phyloP scores from a whole-genome alignment of 2,329 filamentous ascomycete genomes.

The Sporothrix phasma region DNA sequence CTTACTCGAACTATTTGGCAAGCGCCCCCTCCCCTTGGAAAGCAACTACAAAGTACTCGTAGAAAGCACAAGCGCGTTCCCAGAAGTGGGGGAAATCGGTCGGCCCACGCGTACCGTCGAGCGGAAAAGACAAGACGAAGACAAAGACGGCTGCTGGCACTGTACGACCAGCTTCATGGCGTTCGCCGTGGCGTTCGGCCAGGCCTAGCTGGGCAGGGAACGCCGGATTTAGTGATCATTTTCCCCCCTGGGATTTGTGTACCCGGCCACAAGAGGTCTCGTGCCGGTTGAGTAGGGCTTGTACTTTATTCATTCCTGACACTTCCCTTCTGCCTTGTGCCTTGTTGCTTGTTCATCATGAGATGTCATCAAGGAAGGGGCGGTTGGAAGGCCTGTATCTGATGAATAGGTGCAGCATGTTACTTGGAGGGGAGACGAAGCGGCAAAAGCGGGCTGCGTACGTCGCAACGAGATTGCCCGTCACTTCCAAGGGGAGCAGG shows the following conservation, averaged over 20 bases:
- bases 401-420: not conserved
- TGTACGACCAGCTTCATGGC: not conserved
- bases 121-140: not conserved
- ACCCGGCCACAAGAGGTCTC: not conserved
- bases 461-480: not conserved
- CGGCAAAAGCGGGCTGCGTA: not conserved
- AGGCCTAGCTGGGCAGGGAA: not conserved
- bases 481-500: not conserved
- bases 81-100: slow-evolving; percentile 4
- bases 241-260: no score
- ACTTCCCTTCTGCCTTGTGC: not conserved
- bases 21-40: not conserved
- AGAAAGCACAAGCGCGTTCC: slow-evolving; percentile 5
- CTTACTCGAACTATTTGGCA: not conserved
- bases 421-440: not conserved
- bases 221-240: not conserved
- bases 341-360: not conserved
- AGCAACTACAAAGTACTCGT: not conserved
- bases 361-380: not conserved
- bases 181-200: not conserved
- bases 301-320: no score
- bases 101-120: not conserved
- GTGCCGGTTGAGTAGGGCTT: not conserved
- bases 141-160: not conserved
- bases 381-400: not conserved